Percentiles rank a stretch among this genome's conserved stretches.
Evolutionary conservation across 805 yeast species (phyloP).

Genomic region (Barnettozyma siamensis): DNA sequence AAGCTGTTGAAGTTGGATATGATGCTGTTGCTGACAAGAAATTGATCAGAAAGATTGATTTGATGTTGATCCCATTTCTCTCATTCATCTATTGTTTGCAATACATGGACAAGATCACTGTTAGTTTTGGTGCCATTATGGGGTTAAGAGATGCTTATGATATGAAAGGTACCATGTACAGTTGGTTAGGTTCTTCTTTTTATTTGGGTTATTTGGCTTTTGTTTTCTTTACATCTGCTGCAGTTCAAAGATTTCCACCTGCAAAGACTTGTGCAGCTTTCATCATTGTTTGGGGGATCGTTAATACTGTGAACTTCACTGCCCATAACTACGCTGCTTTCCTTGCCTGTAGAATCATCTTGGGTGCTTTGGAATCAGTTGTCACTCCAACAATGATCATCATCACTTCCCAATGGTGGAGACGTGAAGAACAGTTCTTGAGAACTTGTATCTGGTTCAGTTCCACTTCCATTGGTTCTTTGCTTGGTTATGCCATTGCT

Average conservation of each 20-base stretch:
- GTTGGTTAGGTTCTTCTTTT: constrained; percentile 45
- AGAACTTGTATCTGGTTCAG: constrained; percentile 29
- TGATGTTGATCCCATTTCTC: constrained; percentile 29
- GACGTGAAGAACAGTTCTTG: constrained; percentile 26
- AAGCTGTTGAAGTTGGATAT: constrained; percentile 9
- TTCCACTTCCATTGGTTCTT: constrained; percentile 30
- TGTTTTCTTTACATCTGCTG: constrained; percentile 38
- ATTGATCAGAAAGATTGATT: constrained; percentile 31
- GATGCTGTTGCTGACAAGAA: constrained; percentile 5
- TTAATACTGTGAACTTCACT: constrained; percentile 37
- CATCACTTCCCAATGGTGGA: constrained; percentile 17
- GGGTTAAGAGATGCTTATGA: constrained; percentile 34
- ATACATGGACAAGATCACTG: constrained; percentile 37
- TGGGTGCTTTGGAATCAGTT: constrained; percentile 46
- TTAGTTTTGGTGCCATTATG: constrained; percentile 39
- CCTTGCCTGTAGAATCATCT: constrained; percentile 38
- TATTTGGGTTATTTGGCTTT: constrained; percentile 49
- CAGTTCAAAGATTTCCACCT: constrained; percentile 46
- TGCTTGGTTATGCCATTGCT: constrained; percentile 42
- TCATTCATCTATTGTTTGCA: constrained; percentile 30
- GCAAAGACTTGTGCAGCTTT: constrained; percentile 28
- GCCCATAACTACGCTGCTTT: constrained; percentile 37
- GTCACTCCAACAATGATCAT: constrained; percentile 25
- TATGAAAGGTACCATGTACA: constrained; percentile 36
- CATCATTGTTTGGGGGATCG: constrained; percentile 42